Percentiles rank a stretch among this genome's conserved stretches.
These are phyloP conservation scores for Neurospora sp. DNA, from an alignment of 495 filamentous ascomycete species.

Conservation along the genomic window DNA sequence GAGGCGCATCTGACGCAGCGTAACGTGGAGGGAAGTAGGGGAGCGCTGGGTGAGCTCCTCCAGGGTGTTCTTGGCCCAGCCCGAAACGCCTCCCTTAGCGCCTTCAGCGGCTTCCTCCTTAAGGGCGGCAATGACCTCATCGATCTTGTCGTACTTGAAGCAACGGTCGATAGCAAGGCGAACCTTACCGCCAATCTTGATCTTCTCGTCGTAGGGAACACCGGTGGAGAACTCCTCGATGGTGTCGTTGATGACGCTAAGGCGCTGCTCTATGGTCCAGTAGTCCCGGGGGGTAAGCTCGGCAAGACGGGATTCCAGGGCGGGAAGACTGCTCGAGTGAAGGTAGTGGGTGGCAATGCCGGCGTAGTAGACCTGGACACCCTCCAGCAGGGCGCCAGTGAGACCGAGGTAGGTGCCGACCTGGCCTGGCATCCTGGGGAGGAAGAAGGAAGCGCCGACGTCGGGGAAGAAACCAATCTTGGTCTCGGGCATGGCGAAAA, in stretches of 20 bases:
- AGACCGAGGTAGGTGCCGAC: slow-evolving; percentile 85
- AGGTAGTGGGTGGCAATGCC: slow-evolving; percentile 92
- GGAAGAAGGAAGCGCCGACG: slow-evolving; percentile 90
- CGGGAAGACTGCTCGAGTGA: slow-evolving; percentile 72
- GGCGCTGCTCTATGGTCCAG: slow-evolving; percentile 45
- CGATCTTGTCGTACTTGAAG: slow-evolving; percentile 55
- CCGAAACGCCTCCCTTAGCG: slow-evolving; percentile 38
- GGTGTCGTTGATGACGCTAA: slow-evolving; percentile 66
- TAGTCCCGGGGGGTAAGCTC: slow-evolving; percentile 82
- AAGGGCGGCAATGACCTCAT: slow-evolving; percentile 60
- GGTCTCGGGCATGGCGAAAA: slow-evolving; percentile 98
- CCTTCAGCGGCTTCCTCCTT: slow-evolving; percentile 40
- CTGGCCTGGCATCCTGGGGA: slow-evolving; percentile 74
- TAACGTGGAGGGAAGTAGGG: slow-evolving; percentile 74
- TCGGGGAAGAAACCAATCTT: slow-evolving; percentile 97
- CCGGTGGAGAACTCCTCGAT: slow-evolving; percentile 86
- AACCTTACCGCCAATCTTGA: slow-evolving; percentile 49
- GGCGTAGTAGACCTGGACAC: slow-evolving; percentile 71
- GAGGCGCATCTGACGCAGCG: slow-evolving; percentile 67
- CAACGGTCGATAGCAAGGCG: slow-evolving; percentile 77
- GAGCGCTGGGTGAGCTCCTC: slow-evolving; percentile 61
- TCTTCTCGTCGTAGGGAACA: slow-evolving; percentile 59
- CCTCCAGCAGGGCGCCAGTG: slow-evolving; percentile 70
- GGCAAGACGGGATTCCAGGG: slow-evolving; percentile 72
- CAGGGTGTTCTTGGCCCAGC: slow-evolving; percentile 70